A percentile compares a stretch with the other conserved stretches of the same genome.
phyloP scores from a whole-genome alignment of 768 basidiomycete species.

The Fistulinella prunicolor region DNA sequence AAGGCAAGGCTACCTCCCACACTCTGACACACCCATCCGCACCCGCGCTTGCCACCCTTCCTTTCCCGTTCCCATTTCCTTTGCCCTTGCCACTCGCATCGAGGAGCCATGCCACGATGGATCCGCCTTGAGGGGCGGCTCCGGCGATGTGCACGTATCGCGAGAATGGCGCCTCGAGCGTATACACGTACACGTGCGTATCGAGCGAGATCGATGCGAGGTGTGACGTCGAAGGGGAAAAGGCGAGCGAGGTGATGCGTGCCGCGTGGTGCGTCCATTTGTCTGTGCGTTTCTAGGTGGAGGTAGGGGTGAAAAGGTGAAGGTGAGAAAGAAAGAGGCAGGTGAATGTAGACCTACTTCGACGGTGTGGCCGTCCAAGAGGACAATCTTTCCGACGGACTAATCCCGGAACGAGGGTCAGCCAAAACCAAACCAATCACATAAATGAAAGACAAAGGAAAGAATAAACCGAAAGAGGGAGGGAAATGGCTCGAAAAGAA shows the following conservation, averaged over 20 bases:
- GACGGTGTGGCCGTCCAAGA: constrained; percentile 68
- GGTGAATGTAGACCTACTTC: constrained; percentile 36
- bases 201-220: constrained; percentile 91
- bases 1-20: constrained; percentile 50
- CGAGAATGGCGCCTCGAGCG: constrained; percentile 57
- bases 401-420: constrained; percentile 25
- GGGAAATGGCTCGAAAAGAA: not conserved
- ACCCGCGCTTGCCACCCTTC: constrained; percentile 66
- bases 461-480: not conserved
- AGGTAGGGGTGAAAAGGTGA: not conserved
- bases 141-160: constrained; percentile 83
- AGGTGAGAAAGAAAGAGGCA: not conserved
- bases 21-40: constrained; percentile 78
- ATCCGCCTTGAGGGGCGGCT: constrained; percentile 82
- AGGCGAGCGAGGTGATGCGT: constrained; percentile 66
- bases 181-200: constrained; percentile 88
- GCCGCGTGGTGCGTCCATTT: constrained; percentile 88
- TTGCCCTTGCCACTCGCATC: constrained; percentile 31
- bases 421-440: not conserved
- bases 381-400: constrained; percentile 77
- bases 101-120: constrained; percentile 71
- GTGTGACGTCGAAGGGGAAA: constrained; percentile 50
- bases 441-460: not conserved
- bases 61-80: too few relatives aligned
- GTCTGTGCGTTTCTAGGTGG: constrained; percentile 55